phyloP scores from a whole-genome alignment of 2,329 filamentous ascomycete genomes.

The Alternaria sp. region DNA sequence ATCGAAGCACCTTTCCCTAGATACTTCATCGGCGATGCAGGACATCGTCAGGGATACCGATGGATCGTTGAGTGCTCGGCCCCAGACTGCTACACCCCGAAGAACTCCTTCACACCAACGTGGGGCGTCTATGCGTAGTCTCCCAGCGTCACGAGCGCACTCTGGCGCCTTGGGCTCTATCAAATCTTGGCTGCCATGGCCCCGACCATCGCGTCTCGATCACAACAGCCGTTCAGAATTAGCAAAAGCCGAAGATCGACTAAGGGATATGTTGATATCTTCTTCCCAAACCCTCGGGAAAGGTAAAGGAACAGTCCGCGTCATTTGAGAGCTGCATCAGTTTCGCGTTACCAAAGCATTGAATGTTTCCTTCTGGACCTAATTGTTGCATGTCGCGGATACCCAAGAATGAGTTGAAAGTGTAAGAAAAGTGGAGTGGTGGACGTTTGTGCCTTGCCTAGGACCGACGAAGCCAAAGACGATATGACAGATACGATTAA shows the following conservation, averaged over 20 bases:
- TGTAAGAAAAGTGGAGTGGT: neutral
- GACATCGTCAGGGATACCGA: constrained; percentile 25
- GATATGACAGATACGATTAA: neutral
- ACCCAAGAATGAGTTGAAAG: constrained; percentile 4
- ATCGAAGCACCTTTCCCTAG: constrained; percentile 48
- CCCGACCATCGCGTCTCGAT: constrained; percentile 31
- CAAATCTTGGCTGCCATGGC: constrained; percentile 48
- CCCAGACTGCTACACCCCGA: constrained; percentile 22
- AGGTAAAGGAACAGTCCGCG: constrained; percentile 37
- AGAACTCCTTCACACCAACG: constrained; percentile 30
- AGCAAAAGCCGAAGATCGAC: constrained; percentile 41
- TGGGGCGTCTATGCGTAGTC: constrained; percentile 31
- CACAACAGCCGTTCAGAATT: constrained; percentile 30
- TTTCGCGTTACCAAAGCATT: neutral
- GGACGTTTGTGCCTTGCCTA: neutral
- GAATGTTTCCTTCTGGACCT: neutral
- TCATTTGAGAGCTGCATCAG: constrained; percentile 19
- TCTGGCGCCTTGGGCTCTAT: constrained; percentile 43
- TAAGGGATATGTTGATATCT: constrained; percentile 44
- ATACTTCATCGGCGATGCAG: constrained; percentile 39
- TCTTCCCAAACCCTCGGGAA: constrained; percentile 36
- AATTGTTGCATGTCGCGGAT: neutral
- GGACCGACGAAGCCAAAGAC: neutral
- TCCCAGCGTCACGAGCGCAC: constrained; percentile 31
- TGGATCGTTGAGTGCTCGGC: constrained; percentile 14